A percentile compares a stretch with the other conserved stretches of the same genome.
Evolutionary conservation across 2,329 filamentous ascomycete genomes (phyloP).

Genomic region (Alternaria rosae): DNA sequence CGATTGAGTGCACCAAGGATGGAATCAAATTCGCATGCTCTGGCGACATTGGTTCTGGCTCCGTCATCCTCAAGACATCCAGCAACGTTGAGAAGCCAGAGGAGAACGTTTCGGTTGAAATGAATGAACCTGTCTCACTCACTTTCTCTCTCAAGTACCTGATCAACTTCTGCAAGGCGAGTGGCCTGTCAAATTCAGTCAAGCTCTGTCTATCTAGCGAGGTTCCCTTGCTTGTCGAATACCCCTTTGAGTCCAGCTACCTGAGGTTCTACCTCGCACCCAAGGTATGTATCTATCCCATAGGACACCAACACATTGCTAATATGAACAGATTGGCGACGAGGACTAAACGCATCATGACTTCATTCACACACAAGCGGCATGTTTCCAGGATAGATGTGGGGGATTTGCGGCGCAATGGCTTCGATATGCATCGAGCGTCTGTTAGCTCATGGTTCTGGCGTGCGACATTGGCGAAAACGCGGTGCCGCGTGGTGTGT

Average conservation of each 20-base stretch:
- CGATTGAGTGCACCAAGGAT: conserved; percentile 96
- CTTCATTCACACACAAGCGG: conserved; percentile 30
- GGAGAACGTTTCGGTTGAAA: conserved; percentile 84
- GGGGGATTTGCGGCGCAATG: conserved; percentile 33
- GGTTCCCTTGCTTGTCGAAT: conserved; percentile 95
- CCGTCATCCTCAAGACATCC: conserved; percentile 88
- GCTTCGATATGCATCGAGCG: conserved; percentile 38
- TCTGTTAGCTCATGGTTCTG: conserved; percentile 24
- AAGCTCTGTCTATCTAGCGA: conserved; percentile 95
- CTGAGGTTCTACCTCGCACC: conserved; percentile 97
- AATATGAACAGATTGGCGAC: conserved; percentile 69
- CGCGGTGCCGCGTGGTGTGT: conserved; percentile 20
- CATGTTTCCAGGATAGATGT: conserved; percentile 37
- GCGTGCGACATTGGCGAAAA: conserved; percentile 29
- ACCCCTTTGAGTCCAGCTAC: conserved; percentile 85
- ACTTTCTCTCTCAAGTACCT: conserved; percentile 99
- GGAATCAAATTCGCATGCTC: conserved; percentile 93
- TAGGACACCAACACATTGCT: conserved; percentile 33
- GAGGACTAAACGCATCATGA: conserved; percentile 60
- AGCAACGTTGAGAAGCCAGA: conserved; percentile 84
- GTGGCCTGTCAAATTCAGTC: conserved; percentile 79
- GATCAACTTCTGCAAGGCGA: conserved; percentile 99
- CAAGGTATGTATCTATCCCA: conserved; percentile 70
- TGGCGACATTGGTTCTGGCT: conserved; percentile 95
- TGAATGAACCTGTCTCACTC: conserved; percentile 89